phyloP scores from a whole-genome alignment of 768 basidiomycete species.

The Termitomyces sp. region DNA sequence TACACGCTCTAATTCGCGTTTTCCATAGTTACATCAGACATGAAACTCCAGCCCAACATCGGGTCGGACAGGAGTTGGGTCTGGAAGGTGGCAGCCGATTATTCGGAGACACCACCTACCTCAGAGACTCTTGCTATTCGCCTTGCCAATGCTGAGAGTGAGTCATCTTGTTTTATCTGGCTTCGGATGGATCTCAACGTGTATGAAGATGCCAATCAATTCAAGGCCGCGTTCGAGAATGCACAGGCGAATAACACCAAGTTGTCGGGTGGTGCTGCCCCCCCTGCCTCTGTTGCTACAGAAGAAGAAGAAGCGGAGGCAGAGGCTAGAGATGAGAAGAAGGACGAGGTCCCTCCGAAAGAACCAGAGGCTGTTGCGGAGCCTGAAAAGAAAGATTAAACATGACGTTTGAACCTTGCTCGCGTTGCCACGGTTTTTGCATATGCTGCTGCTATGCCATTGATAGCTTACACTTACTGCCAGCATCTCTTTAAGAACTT shows the following conservation, averaged over 20 bases:
- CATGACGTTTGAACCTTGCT: background rate
- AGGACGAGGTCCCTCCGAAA: constrained; percentile 21
- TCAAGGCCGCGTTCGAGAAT: constrained; percentile 86
- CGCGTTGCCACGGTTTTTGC: background rate
- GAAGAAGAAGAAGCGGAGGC: constrained; percentile 11
- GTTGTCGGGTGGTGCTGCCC: constrained; percentile 22
- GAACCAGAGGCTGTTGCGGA: constrained; percentile 20
- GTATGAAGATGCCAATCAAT: constrained; percentile 68
- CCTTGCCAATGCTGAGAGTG: constrained; percentile 95
- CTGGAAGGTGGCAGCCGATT: constrained; percentile 95
- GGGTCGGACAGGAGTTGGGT: constrained; percentile 99
- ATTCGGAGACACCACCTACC: constrained; percentile 84
- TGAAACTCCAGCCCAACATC: constrained; percentile 95
- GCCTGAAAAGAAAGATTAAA: constrained; percentile 20
- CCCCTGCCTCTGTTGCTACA: constrained; percentile 24
- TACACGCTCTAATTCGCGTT: constrained; percentile 2
- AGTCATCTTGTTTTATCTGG: constrained; percentile 24
- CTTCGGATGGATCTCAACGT: background rate
- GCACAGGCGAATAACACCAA: constrained; percentile 69
- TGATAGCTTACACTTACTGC: constrained; percentile 21
- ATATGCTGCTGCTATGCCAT: constrained; percentile 15
- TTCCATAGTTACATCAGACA: constrained; percentile 71
- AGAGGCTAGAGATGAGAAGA: constrained; percentile 7
- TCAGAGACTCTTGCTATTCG: constrained; percentile 97
- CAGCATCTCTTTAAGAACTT: constrained; percentile 9